Evolutionary conservation across 192 early-diverging fungal species (phyloP), one percentile per base, ranked within the genome.

Genomic region (Coemansia sp.): DNA sequence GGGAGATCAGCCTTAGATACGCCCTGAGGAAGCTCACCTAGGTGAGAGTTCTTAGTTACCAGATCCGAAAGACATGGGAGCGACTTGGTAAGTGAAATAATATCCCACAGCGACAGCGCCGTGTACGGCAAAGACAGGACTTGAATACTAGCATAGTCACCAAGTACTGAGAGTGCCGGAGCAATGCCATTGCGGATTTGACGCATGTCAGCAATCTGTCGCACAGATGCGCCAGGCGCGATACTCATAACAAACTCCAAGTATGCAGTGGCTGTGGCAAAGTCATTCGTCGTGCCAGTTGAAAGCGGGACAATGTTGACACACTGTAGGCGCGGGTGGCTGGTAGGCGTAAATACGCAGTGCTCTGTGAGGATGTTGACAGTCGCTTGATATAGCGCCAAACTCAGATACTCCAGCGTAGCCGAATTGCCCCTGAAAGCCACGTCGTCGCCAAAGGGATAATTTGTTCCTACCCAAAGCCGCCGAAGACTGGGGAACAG

Each of bases 391-490:
- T 15, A 7, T 9, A 31, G 27, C 11, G 24, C 43, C 50, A 68
- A 9, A 8, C 43, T 43, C 18, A 68, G 31, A 18, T 29, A 29
- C 41, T 68, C 67, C n/a, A 68, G 27, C n/a, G 55, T 33, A 10
- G 38, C 49, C n/a, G 20, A 3, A 18, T 68, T 68, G 1, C 55
- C 67, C 4, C 67, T 57, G 22, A 68, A 68, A 20, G 44, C 7
- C 5, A 40, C 40, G 15, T 68, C 67, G 27, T 68, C 67, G 40
- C 16, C 67, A 41, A 60, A 68, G 9, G 57, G 67, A 29, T 68
- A 68, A 16, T 34, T 31, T 11, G n/a, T 10, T 11, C 33, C 13
- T n/a, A 41, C n/a, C 3, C 44, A 33, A 6, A 68, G 49, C 11
- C 40, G 10, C 27, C 40, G 39, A 24, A 60, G 67, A 24, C 29